phyloP scores from a whole-genome alignment of 164 flowering plant species.

The Cinnamomum micranthum region DNA sequence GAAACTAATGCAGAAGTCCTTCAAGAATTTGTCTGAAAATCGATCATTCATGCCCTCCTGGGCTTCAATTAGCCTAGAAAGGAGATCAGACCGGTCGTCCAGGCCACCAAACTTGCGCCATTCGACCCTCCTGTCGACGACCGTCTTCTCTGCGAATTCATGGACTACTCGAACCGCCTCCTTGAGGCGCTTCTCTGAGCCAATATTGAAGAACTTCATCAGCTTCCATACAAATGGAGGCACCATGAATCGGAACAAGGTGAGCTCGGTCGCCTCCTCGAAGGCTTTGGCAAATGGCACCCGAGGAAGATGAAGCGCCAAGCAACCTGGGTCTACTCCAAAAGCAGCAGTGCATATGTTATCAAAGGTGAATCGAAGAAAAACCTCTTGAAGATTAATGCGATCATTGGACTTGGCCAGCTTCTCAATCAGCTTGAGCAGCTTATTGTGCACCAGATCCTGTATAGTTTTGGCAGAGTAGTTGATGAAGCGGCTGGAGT shows the following conservation, averaged over 20 bases:
- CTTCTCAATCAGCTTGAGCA: constrained; percentile 36
- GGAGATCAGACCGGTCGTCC: constrained; percentile 36
- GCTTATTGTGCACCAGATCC: constrained; percentile 41
- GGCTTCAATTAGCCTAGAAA: constrained; percentile 42
- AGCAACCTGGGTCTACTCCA: constrained; percentile 59
- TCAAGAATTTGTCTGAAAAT: constrained; percentile 34
- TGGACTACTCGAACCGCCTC: constrained; percentile 29
- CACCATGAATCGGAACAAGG: constrained; percentile 42
- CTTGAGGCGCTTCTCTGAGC: constrained; percentile 23
- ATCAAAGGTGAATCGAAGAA: constrained; percentile 68
- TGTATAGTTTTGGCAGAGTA: constrained; percentile 34
- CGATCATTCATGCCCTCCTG: constrained; percentile 8
- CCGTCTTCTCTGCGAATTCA: constrained; percentile 47
- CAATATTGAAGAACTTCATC: constrained; percentile 22
- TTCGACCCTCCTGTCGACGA: constrained; percentile 32
- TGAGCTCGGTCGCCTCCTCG: constrained; percentile 54
- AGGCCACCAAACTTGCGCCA: constrained; percentile 17
- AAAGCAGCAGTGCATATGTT: constrained; percentile 57
- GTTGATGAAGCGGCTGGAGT: constrained; percentile 39
- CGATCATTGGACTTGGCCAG: constrained; percentile 16
- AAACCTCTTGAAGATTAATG: constrained; percentile 57
- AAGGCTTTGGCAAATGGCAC: constrained; percentile 66
- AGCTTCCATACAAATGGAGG: constrained; percentile 66
- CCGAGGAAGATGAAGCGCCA: constrained; percentile 38
- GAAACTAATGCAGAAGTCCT: constrained; percentile 64